Base-by-base conservation (phyloP, 371 early-diverging fungal genomes). In the Sporodiniella umbellata region DNA sequence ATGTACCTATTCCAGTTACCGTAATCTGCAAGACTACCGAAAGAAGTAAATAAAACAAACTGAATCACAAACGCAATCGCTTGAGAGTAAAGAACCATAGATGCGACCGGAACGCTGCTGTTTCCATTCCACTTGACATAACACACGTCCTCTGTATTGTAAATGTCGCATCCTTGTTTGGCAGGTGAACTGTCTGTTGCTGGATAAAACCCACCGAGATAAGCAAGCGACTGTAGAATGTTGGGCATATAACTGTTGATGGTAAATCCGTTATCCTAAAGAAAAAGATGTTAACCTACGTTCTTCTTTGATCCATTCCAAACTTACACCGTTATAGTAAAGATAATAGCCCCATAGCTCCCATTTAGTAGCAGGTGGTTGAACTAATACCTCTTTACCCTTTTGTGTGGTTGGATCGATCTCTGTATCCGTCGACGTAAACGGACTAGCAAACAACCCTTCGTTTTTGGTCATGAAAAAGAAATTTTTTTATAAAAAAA, bases 281-380 rank as follows among this genome's bases (percentile, higher is more conserved):
- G 11, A 25, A 21, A n/a, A n/a, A 49, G 8, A 30, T 15, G n/a
- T 45, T 23, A 42, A 4, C 44, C 38, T 14, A n/a, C 40, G 23
- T 14, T 10, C 21, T 33, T 23, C 22, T 43, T 33, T 33, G 28
- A 19, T 31, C 17, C 12, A 21, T 18, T 22, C 25, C 31, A 7
- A 49, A 53, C 57, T 54, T 56, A 72, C 74, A 12, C 73, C 77
- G 53, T 77, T 77, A 46, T 77, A 77, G 26, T 77, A 77, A 8
- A 77, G 62, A 50, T 77, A 77, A 39, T 77, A 77, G 17, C 69
- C 65, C 73, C 71, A 68, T 6, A 77, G 51, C 22, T 77, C 77
- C 53, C 58, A 60, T 45, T 57, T 54, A 4, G 73, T 68, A 3
- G 73, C 64, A 10, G 69, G 55, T 23, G 73, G 69, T 40, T 77